Evolutionary conservation across 345 rosid species (phyloP), one percentile per base, ranked within the genome.

Genomic region (Rhizophora mangle): DNA sequence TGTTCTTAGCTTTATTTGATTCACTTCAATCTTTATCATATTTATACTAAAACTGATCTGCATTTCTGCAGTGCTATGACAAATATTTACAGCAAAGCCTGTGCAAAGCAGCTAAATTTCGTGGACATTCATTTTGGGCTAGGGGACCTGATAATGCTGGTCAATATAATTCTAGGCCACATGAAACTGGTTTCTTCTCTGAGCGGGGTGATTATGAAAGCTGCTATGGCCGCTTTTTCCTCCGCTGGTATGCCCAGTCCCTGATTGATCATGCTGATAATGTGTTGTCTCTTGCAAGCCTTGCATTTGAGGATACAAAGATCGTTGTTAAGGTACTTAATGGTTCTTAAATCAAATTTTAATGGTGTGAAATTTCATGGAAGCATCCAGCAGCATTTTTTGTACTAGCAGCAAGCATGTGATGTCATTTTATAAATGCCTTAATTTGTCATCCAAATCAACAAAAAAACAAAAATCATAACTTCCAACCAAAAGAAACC

Each of bases 181-280:
- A 93, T 69, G 96, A 89, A 82, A 93, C 98, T 21, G 87, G 90
- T 9, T 93, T 91, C 78, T 93, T 93, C 72, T 89, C 88, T 68
- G 97, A 91, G 76, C 82, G 88, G 64, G 98, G 98, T 72, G 97
- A 91, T 80, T 93, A 93, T 63, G 96, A 93, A 79, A 86, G 98
- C 84, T 91, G 86, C 84, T 89, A 82, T 19, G 98, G 98, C 57
- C 97, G 90, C 70, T 93, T 93, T 82, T 93, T 93, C 83, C 85
- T 93, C 72, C 84, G 84, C 8, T 93, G 98, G 98, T 93, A 93
- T 74, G 80, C 92, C 1, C 97, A 89, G 47, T 76, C 84, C 52
- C 77, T 93, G 65, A 82, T 84, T 61, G 83, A 81, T 57, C 97
- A 93, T 69, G 94, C 93, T 6, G 95, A 91, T 78, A 88, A 82